Base-by-base conservation (phyloP, 202 grass and related monocot species). In the Schoenoplectus triqueter region DNA sequence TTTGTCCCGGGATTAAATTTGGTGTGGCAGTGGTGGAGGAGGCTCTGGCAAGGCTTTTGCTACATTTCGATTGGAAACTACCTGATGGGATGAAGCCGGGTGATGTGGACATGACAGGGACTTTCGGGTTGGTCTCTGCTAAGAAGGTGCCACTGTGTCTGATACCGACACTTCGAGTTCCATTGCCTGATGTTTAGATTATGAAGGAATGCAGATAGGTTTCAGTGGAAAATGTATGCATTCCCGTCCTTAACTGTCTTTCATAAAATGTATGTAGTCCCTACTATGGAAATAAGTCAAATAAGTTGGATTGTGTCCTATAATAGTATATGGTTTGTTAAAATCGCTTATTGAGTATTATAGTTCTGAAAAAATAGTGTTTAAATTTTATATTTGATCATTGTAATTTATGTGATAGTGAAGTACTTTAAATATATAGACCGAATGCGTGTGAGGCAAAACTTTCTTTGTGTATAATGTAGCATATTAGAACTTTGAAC, bases 1-100 rank as follows among this genome's bases (percentile, higher is more conserved):
- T 89, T 15, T 92, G 85, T 52, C 90, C 85, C 2, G 81, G 82
- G 3, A 6, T 86, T 2, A 20, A 51, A 20, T 48, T 86, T 52
- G 84, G 56, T 7, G 31, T 39, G 13, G 62, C 84, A 3, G 60
- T 79, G 5, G 10, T 86, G 2, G 62, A 80, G 64, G 74, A 67
- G 46, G 61, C 84, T n/a, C 46, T 86, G 8, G 74, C 74, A 2
- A 65, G 42, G 10, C 47, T 86, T 50, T 69, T 86, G 48, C 10
- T 68, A 10, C 39, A 56, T 3, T 86, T 86, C 6, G 74, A 86
- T 20, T 86, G 84, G 74, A 18, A 64, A 13, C 41, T 80, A 73
- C 75, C 74, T 13, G 63, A 69, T 5, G 84, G 49, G 11, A 56
- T 80, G 61, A 65, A 46, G 5, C 52, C 48, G 2, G 74, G 69